Evolutionary conservation across 163 green algal species (phyloP), one percentile per base, ranked within the genome.

Genomic region (Chloromonas sp.): DNA sequence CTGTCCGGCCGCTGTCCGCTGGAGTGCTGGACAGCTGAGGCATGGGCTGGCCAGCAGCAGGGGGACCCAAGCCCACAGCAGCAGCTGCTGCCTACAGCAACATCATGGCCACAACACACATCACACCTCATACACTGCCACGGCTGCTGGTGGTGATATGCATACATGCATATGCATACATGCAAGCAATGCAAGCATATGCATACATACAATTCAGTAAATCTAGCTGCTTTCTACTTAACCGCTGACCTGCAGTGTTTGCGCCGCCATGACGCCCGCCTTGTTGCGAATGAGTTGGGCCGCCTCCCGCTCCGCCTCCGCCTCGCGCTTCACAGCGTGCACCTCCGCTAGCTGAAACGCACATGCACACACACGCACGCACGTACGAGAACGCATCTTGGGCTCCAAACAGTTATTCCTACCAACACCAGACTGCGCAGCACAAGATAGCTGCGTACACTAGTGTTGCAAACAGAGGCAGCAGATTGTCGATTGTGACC

Each of bases 281-380:
- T 11, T 8, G 5, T n/a, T 76, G 66, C 66, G 66, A n/a, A 76
- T 76, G 5, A 91, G 79, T 59, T 87, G 84, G 0, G 74, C 86
- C 5, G 86, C 86, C 59, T 91, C 85, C 5, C 81, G 77, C 60
- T 91, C 88, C 11, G 87, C 66, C 58, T 86, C 86, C 70, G 88
- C 88, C 82, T 91, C 78, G 57, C 62, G 66, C 66, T 76, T 76
- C 66, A 76, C 5, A 8, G 11, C 8, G 8, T 76, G 8, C 66
- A 76, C 66, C 66, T 76, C 8, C 66, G 5, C 8, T 11, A 76
- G 5, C 66, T 76, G 36, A 36, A 36, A 36, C 36, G 36, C 36
- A 36, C 36, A 36, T 36, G 36, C 36, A 36, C 36, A 36, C 36
- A 36, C 36, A 36, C 36, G 36, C 36, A 36, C 36, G 36, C 36